Evolutionary conservation across 2,329 filamentous ascomycete genomes (phyloP), one percentile per base, ranked within the genome.

Genomic region (Albophoma yamanashiensis): DNA sequence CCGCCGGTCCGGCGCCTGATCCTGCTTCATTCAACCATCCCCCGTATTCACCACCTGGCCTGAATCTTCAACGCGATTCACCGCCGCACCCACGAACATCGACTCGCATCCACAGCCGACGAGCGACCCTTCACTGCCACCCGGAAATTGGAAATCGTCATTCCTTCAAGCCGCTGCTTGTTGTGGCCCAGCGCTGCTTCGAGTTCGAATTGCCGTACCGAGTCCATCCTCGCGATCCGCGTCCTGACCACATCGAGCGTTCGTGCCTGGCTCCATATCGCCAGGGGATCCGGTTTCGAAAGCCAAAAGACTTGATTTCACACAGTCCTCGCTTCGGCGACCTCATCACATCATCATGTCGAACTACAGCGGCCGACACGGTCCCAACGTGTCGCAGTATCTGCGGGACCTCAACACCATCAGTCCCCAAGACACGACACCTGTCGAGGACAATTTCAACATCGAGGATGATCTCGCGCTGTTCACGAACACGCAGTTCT

Each of bases 361-460:
- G 73, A 82, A 79, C 72, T 92, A 86, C 82, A 86, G 82, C 74
- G 88, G 87, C 70, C 88, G 91, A 63, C 86, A 89, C 71, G 89
- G 84, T 67, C 88, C 90, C 70, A 96, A 96, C 74, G 89, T 96
- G 76, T 92, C 91, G 70, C 88, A 92, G 70, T 96, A 94, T 78
- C 82, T 97, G 65, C 88, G 90, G 69, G 89, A 92, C 67, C 81
- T 97, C 68, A 96, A 96, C 78, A 84, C 86, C 62, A 79, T 88
- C 62, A 84, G 86, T 67, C 83, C 88, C 59, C 80, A 87, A 62
- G 82, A 79, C 58, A 67, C 66, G 61, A 68, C 79, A 31, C 71
- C 82, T 36, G 71, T 73, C 59, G 81, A 87, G 62, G 84, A 88
- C 59, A 75, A 79, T 58, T 82, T 87, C 73, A 82, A 82, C 67